Evolutionary conservation across 1,284 basidiomycete species (phyloP).

Genomic region (Cryptococcus jaspeensis): DNA sequence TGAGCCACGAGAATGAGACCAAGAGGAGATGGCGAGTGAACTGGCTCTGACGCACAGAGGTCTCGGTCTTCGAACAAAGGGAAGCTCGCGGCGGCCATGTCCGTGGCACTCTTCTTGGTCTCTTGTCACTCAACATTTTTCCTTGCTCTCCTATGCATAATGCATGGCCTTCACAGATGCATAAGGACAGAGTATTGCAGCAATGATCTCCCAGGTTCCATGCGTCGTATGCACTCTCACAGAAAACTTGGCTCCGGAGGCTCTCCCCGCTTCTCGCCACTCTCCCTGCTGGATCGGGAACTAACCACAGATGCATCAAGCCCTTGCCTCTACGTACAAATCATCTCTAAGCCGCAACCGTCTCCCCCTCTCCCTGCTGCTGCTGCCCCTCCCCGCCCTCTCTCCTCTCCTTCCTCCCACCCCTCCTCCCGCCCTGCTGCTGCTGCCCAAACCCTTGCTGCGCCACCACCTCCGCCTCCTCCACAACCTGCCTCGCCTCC

Average conservation of each 20-base stretch:
- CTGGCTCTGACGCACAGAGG: neutral
- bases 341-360: constrained; percentile 16
- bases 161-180: no score
- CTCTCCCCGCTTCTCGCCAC: no score
- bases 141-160: no score
- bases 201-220: no score
- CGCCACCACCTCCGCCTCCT: constrained; percentile 45
- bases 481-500: constrained; percentile 43
- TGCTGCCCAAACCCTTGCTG: constrained; percentile 26
- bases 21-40: neutral
- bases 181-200: no score
- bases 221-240: no score
- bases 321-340: neutral
- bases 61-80: neutral
- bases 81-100: no score
- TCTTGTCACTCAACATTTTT: no score
- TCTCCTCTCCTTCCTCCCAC: constrained; percentile 2
- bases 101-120: no score
- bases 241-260: no score
- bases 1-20: neutral
- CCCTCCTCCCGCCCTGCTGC: constrained; percentile 2
- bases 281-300: neutral
- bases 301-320: neutral
- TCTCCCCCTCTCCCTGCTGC: constrained; percentile 16
- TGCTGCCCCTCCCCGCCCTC: constrained; percentile 20